Evolutionary conservation across 108 stramenopile genomes (phyloP).

Genomic region (Discostella pseudostelligera): DNA sequence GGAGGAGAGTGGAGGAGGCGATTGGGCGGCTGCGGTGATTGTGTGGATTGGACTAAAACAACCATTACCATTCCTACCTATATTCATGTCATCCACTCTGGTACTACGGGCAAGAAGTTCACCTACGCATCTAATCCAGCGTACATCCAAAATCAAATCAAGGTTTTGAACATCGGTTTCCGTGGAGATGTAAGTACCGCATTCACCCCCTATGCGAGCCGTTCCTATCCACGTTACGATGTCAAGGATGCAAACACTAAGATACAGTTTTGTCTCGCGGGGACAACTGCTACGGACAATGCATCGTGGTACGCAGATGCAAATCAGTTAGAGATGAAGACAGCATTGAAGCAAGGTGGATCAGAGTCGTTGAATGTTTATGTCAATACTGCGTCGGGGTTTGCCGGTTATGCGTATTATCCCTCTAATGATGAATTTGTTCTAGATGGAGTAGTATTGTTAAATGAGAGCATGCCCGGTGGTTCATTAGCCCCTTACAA

Average conservation of each 20-base stretch:
- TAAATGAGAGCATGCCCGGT: constrained; percentile 7
- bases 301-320: not conserved
- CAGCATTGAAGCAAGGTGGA: not conserved
- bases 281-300: not conserved
- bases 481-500: not conserved
- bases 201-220: not conserved
- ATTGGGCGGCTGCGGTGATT: constrained; percentile 7
- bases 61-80: constrained; percentile 16
- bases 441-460: constrained; percentile 16
- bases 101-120: not conserved
- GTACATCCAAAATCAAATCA: constrained; percentile 7
- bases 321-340: not conserved
- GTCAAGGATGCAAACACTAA: not conserved
- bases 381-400: not conserved
- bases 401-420: constrained; percentile 6
- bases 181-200: not conserved
- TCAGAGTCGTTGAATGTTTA: constrained; percentile 28
- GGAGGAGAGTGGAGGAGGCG: too few species aligned
- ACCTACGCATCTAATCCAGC: not conserved
- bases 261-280: not conserved
- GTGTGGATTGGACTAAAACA: not conserved
- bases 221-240: constrained; percentile 4
- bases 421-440: not conserved
- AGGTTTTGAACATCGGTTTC: constrained; percentile 22
- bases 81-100: constrained; percentile 10